phyloP scores from a whole-genome alignment of 176 grass and related monocot species.

The Eleusine indica region DNA sequence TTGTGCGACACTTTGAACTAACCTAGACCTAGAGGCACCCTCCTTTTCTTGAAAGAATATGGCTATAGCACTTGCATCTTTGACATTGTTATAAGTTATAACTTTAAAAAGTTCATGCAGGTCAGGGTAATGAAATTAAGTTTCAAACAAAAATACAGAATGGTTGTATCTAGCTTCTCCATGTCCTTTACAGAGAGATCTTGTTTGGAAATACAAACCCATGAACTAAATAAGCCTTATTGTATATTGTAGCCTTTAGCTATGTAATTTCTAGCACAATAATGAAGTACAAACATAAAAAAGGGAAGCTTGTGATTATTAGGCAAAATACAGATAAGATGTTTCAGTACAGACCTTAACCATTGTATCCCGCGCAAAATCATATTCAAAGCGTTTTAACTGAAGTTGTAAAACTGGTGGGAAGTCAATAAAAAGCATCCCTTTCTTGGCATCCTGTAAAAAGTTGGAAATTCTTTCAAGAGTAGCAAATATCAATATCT shows the following conservation, averaged over 20 bases:
- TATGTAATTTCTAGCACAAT: constrained; percentile 17
- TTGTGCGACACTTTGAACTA: too few species aligned
- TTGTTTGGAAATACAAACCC: constrained; percentile 4
- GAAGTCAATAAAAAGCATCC: constrained; percentile 75
- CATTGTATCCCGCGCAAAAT: constrained; percentile 70
- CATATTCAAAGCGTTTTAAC: constrained; percentile 77
- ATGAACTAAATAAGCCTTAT: not conserved
- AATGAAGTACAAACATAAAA: constrained; percentile 14
- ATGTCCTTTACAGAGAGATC: constrained; percentile 1
- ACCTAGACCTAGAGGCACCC: too few species aligned
- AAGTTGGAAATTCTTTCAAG: constrained; percentile 25
- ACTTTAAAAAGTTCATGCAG: constrained; percentile 13
- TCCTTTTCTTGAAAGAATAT: not conserved
- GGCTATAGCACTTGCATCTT: not conserved
- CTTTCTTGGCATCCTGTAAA: constrained; percentile 82
- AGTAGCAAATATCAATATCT: not conserved
- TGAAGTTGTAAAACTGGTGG: constrained; percentile 83
- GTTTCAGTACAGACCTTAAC: constrained; percentile 61
- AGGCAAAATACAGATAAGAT: constrained; percentile 24
- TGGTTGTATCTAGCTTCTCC: not conserved
- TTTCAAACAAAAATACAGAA: constrained; percentile 3
- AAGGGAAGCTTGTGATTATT: not conserved
- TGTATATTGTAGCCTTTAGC: not conserved
- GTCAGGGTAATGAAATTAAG: constrained; percentile 21
- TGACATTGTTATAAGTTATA: not conserved